Percentiles rank a stretch among this genome's conserved stretches.
phyloP scores from a whole-genome alignment of 495 filamentous ascomycete species.

The Penicillium salamii region DNA sequence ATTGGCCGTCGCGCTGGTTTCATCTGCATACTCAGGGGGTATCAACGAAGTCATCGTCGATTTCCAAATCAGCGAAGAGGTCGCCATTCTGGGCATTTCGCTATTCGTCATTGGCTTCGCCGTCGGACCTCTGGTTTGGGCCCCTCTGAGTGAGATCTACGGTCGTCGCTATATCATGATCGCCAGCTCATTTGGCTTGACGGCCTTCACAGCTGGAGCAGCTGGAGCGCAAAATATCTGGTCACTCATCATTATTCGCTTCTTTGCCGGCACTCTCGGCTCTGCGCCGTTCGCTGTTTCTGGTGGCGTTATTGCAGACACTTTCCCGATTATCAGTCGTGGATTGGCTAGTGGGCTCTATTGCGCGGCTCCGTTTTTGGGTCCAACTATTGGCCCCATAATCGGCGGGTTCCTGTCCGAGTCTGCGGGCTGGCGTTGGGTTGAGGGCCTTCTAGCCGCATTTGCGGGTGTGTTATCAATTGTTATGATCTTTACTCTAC shows the following conservation, averaged over 20 bases:
- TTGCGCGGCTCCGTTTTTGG: conserved; percentile 59
- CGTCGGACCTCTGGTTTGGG: conserved; percentile 27
- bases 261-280: conserved; percentile 70
- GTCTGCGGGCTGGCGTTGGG: conserved; percentile 58
- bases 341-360: conserved; percentile 59
- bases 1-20: conserved; percentile 66
- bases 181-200: conserved; percentile 52
- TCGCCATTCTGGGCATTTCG: conserved; percentile 51
- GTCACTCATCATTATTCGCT: conserved; percentile 64
- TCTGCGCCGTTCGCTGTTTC: conserved; percentile 63
- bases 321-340: conserved; percentile 56
- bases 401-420: conserved; percentile 55
- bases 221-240: conserved; percentile 56
- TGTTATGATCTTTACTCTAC: conserved; percentile 27
- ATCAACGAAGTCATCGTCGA: conserved; percentile 44
- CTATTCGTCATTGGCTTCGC: conserved; percentile 48
- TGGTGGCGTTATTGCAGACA: conserved; percentile 68
- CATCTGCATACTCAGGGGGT: conserved; percentile 66
- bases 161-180: conserved; percentile 66
- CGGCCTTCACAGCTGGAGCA: conserved; percentile 61
- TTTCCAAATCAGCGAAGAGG: conserved; percentile 45
- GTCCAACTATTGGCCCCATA: conserved; percentile 54
- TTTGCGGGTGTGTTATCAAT: conserved; percentile 28
- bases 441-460: conserved; percentile 42
- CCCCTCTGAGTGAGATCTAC: conserved; percentile 59